These are phyloP conservation scores for Datura wrightii DNA, from an alignment of 257 asterid species.

Conservation along the genomic window DNA sequence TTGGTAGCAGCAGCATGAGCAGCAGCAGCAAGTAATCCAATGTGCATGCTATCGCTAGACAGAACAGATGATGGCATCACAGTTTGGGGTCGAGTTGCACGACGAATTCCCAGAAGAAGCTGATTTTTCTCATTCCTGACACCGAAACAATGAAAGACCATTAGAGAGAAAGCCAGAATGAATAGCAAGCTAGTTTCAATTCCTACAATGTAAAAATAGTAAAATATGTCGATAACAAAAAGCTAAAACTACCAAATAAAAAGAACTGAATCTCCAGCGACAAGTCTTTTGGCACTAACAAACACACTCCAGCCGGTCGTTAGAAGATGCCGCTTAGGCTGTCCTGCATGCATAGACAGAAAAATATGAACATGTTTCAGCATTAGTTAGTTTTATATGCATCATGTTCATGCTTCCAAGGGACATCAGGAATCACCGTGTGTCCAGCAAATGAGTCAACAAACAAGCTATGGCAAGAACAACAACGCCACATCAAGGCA, in stretches of 20 bases:
- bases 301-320: slow-evolving; percentile 70
- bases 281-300: slow-evolving; percentile 64
- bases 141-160: background rate
- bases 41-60: slow-evolving; percentile 98
- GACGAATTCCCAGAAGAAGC: slow-evolving; percentile 96
- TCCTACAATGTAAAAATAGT: background rate
- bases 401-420: background rate
- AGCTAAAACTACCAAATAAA: slow-evolving; percentile 57
- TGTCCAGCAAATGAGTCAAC: background rate
- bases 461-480: slow-evolving; percentile 12
- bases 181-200: background rate
- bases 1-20: slow-evolving; percentile 99
- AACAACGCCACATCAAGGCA: background rate
- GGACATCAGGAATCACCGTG: background rate
- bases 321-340: slow-evolving; percentile 65
- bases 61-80: slow-evolving; percentile 99
- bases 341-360: slow-evolving; percentile 47
- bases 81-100: slow-evolving; percentile 93
- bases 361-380: slow-evolving; percentile 7
- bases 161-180: slow-evolving; percentile 22
- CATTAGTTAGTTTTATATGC: background rate
- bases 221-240: background rate
- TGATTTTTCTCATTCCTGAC: slow-evolving; percentile 94
- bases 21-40: slow-evolving; percentile 98
- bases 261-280: slow-evolving; percentile 64